A percentile compares a stretch with the other conserved stretches of the same genome.
phyloP scores from a whole-genome alignment of 441 rosid genomes.

The Adansonia gregorii region DNA sequence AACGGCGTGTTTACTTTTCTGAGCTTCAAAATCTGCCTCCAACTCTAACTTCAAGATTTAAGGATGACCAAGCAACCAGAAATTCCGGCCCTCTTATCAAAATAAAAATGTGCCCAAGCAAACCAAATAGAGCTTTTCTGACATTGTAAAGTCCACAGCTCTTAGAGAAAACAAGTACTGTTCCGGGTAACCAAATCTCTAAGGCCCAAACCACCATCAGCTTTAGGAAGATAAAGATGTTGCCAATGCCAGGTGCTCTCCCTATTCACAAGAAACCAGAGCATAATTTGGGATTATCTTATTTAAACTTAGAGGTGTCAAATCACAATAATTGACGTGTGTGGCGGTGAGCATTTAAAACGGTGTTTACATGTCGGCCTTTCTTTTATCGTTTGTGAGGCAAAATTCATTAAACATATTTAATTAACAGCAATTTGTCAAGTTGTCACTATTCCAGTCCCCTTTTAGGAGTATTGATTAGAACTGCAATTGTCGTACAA shows the following conservation, averaged over 20 bases:
- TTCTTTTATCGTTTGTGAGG: no score
- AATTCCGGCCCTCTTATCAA: no score
- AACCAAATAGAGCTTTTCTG: not conserved
- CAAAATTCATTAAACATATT: no score
- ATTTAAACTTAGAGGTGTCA: not conserved
- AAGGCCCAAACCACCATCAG: not conserved
- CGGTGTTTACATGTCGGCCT: not conserved
- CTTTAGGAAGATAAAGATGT: no score
- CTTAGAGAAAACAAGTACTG: not conserved
- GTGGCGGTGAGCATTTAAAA: not conserved
- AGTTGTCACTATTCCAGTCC: not conserved
- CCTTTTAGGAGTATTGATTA: not conserved
- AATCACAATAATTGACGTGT: not conserved
- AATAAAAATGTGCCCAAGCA: not conserved
- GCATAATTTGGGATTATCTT: not conserved
- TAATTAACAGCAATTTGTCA: not conserved
- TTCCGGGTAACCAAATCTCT: not conserved
- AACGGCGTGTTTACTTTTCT: no score
- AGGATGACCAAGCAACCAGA: no score
- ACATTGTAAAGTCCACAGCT: no score
- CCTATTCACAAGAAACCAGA: no score
- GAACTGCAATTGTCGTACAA: not conserved
- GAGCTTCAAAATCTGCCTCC: no score
- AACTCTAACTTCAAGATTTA: not conserved
- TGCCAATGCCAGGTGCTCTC: no score